Evolutionary conservation across 139 green algal genomes (phyloP).

Genomic region (Asterochloris sp.): DNA sequence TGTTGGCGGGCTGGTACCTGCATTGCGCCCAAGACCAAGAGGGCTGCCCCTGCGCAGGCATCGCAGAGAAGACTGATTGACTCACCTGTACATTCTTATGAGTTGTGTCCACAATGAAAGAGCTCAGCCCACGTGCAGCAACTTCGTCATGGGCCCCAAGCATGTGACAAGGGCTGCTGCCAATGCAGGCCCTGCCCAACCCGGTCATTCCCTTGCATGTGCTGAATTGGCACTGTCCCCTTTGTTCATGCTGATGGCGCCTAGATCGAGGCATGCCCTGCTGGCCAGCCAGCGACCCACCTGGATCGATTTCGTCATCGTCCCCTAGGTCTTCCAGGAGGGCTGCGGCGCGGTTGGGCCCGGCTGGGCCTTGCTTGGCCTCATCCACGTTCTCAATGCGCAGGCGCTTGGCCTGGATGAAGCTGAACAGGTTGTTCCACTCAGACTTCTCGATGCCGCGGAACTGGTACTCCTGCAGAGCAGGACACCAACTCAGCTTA

Average conservation of each 20-base stretch:
- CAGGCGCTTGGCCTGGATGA: conserved; percentile 82
- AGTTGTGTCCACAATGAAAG: too few relatives aligned
- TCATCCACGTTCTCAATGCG: conserved; percentile 82
- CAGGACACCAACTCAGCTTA: background rate
- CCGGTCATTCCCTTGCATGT: background rate
- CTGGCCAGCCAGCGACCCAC: background rate
- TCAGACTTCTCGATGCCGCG: conserved; percentile 85
- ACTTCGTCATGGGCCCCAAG: background rate
- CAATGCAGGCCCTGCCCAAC: background rate
- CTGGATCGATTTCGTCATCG: conserved; percentile 57
- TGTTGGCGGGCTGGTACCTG: too few relatives aligned
- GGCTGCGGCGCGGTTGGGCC: conserved; percentile 1
- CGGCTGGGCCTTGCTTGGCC: conserved; percentile 60
- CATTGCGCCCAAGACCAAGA: too few relatives aligned
- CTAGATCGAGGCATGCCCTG: background rate
- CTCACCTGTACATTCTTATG: too few relatives aligned
- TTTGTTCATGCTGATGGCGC: background rate
- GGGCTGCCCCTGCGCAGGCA: too few relatives aligned
- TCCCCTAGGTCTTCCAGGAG: conserved; percentile 41
- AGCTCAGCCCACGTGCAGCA: too few relatives aligned
- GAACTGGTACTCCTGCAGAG: conserved; percentile 69
- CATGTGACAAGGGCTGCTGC: background rate
- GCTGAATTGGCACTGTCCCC: background rate
- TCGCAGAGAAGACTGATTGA: too few relatives aligned
- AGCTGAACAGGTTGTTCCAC: conserved; percentile 91